Percentiles rank a stretch among this genome's conserved stretches.
Evolutionary conservation across 805 yeast species (phyloP).

Genomic region (Starmerella geochares): DNA sequence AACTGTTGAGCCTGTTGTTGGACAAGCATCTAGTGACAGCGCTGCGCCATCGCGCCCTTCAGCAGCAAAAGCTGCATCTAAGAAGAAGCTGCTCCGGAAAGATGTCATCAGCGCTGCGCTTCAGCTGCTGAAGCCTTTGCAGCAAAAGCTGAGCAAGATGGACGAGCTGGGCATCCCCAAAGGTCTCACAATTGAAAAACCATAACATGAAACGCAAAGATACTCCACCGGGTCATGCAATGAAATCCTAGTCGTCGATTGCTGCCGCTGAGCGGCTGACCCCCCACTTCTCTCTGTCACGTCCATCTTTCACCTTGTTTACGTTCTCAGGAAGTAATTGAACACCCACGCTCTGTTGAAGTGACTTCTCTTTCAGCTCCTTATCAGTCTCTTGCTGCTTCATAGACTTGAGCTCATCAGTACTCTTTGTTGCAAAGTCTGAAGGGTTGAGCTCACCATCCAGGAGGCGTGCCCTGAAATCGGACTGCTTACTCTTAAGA

Average conservation of each 20-base stretch:
- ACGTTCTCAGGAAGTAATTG: constrained; percentile 30
- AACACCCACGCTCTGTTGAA: constrained; percentile 27
- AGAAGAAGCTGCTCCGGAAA: constrained; percentile 19
- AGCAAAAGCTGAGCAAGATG: constrained; percentile 17
- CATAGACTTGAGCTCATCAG: constrained; percentile 28
- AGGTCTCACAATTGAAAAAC: neutral
- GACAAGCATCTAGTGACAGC: neutral
- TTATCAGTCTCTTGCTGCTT: constrained; percentile 26
- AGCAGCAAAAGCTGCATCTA: neutral
- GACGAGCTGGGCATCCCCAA: constrained; percentile 11
- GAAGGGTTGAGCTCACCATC: constrained; percentile 26
- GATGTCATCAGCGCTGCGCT: constrained; percentile 24
- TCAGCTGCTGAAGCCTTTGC: constrained; percentile 20
- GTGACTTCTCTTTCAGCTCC: constrained; percentile 25
- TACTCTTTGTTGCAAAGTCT: constrained; percentile 28
- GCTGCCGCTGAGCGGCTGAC: constrained; percentile 36
- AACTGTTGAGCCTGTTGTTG: neutral
- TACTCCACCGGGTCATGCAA: too few relatives aligned
- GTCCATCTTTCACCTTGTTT: constrained; percentile 33
- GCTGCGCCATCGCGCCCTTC: neutral
- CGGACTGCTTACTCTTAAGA: constrained; percentile 26
- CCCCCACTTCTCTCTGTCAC: constrained; percentile 38
- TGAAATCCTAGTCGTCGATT: constrained; percentile 25
- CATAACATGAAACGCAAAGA: too few relatives aligned
- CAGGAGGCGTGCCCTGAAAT: constrained; percentile 24